A percentile compares a stretch with the other conserved stretches of the same genome.
These are phyloP conservation scores for Fraxinus quadrangulata DNA, from an alignment of 257 asterid species.

Conservation along the genomic window DNA sequence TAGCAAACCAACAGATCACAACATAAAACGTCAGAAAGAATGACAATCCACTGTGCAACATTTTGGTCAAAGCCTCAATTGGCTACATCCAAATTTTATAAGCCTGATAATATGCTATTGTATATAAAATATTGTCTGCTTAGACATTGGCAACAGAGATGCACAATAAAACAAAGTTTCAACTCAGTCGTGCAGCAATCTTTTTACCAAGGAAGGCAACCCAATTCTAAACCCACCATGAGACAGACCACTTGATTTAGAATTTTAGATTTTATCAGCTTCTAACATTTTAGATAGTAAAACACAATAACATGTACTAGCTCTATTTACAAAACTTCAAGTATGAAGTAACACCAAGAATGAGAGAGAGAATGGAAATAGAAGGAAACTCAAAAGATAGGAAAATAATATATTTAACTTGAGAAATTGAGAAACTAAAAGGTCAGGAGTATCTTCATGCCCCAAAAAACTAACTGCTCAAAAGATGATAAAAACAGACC, in stretches of 20 bases:
- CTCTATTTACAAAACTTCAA: constrained; percentile 4
- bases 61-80: background rate
- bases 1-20: constrained; percentile 25
- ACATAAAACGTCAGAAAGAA: constrained; percentile 3
- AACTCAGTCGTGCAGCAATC: constrained; percentile 1
- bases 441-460: constrained; percentile 6
- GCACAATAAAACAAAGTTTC: constrained; percentile 5
- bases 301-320: background rate
- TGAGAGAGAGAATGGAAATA: background rate
- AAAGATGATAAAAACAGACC: constrained; percentile 22
- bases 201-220: background rate
- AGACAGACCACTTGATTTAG: background rate
- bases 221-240: constrained; percentile 12
- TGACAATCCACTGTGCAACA: constrained; percentile 9
- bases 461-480: background rate
- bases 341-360: background rate
- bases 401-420: background rate
- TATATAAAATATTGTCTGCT: background rate
- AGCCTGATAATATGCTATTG: background rate
- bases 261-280: background rate
- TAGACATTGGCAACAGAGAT: constrained; percentile 3
- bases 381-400: background rate
- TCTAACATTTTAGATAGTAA: background rate
- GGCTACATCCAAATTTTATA: background rate
- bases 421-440: constrained; percentile 1